Evolutionary conservation across 148 eudicot species (phyloP).

Genomic region (Gaultheria prostrata): DNA sequence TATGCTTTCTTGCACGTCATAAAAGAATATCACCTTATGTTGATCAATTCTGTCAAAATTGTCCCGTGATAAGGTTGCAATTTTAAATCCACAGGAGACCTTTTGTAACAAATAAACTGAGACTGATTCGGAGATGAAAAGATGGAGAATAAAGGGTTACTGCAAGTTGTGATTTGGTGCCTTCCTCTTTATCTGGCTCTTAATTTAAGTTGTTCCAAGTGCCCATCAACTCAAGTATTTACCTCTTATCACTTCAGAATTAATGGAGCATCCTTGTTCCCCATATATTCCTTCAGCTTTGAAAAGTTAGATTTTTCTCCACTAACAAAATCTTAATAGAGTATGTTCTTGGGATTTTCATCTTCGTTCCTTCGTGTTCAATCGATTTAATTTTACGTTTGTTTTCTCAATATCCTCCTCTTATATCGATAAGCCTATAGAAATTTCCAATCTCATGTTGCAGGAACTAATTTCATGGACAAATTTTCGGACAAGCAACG

Average conservation of each 20-base stretch:
- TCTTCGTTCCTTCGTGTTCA: background rate
- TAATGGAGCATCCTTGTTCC: background rate
- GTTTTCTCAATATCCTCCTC: background rate
- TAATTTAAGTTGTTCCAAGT: background rate
- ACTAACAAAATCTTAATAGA: background rate
- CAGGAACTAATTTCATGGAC: background rate
- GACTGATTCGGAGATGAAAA: background rate
- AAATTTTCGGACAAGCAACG: background rate
- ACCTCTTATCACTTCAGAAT: background rate
- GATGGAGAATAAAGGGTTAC: conserved; percentile 2
- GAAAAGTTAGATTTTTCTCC: background rate
- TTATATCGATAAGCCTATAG: background rate
- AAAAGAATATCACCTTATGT: background rate
- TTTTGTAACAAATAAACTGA: background rate
- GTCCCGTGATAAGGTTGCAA: background rate
- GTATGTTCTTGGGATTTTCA: background rate
- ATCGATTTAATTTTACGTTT: background rate
- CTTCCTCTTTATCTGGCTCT: background rate
- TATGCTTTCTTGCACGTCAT: background rate
- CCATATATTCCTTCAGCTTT: background rate
- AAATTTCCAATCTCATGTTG: background rate
- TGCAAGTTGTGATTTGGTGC: conserved; percentile 5
- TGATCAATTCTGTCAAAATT: background rate
- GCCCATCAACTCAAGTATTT: background rate
- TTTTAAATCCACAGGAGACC: background rate